These are phyloP conservation scores for Vachellia pachyceras DNA, from an alignment of 306 rosid genomes.

Conservation along the genomic window DNA sequence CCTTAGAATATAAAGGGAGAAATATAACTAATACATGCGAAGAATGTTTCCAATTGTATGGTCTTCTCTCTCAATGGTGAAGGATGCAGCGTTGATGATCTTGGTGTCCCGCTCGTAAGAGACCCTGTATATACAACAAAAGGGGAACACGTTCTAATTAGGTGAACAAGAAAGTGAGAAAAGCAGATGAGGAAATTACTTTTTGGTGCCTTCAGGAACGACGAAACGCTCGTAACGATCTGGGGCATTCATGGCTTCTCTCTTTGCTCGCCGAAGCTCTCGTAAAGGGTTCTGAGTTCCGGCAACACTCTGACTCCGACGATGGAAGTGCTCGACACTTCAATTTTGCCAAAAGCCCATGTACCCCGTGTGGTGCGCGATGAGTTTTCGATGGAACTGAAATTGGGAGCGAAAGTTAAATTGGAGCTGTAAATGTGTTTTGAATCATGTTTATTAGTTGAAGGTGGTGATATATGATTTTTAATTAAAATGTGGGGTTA, in stretches of 20 bases:
- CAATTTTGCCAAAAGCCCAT: too few relatives aligned
- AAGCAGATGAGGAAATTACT: conserved; percentile 37
- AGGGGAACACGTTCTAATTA: background rate
- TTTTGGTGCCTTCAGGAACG: conserved; percentile 93
- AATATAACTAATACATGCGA: conserved; percentile 63
- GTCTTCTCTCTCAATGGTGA: conserved; percentile 89
- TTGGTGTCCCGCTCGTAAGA: conserved; percentile 94
- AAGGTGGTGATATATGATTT: too few relatives aligned
- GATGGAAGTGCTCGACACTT: background rate
- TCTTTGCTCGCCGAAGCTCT: background rate
- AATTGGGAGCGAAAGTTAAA: too few relatives aligned
- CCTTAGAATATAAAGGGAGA: background rate
- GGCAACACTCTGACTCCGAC: background rate
- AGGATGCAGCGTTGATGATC: conserved; percentile 87
- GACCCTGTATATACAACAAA: conserved; percentile 53
- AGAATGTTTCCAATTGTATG: conserved; percentile 90
- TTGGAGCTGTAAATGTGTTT: too few relatives aligned
- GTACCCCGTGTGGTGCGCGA: too few relatives aligned
- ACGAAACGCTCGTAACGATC: conserved; percentile 97
- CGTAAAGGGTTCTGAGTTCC: background rate
- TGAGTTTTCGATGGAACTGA: too few relatives aligned
- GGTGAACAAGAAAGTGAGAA: background rate
- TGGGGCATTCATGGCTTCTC: conserved; percentile 79
- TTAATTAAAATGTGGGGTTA: too few relatives aligned
- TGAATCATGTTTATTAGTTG: too few relatives aligned